Base-by-base conservation (phyloP, 2,329 filamentous ascomycete genomes). In the Hypocreales sp. region DNA sequence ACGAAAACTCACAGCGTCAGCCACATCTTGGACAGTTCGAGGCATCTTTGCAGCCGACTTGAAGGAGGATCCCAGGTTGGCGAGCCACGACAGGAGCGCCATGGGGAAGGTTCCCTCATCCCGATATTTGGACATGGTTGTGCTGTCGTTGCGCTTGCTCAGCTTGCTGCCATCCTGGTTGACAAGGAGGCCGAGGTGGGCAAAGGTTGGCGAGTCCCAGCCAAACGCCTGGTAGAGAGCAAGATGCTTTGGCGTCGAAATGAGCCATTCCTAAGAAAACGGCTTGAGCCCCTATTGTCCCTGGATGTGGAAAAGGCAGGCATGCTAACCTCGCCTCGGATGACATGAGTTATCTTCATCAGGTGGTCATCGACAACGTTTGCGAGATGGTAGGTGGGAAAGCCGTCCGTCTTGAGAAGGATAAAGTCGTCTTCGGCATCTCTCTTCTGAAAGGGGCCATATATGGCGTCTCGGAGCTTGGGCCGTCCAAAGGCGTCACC, bases 361-460 rank as follows among this genome's bases (percentile, higher is more conserved):
- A 79, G 61, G 49, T 94, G 82, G 45, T 98, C 90, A 45, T 98
- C 90, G 5, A 98, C 77, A 7, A 98, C 87, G 45, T 95, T 98
- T 5, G 90, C 90, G 34, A 98, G 76, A 51, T 98, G 90, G 45
- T 98, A 98, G 0, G 92, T 98, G 0, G 90, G 90, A 37, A 79
- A 79, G 0, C 84, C 86, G 47, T 98, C 90, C 1, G 75, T 77
- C 51, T 98, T 98, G 33, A 94, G 60, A 22, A 98, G 61, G 34
- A 98, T 80, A 13, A 84, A 87, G 44, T 95, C 86, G 38, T 90
- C 82, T 48, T 74, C 54, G 27, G 55, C 38, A 37, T 64, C 46
- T 42, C 56, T 54, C 46, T 67, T 64, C 53, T 63, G 55, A 38
- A 78, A 72, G 8, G 53, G 49, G 20, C 82, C 82, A 44, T 92